Percentiles rank a stretch among this genome's conserved stretches.
Conservation (phyloP, 306 rosid genomes). For the Dryas drummondii region DNA sequence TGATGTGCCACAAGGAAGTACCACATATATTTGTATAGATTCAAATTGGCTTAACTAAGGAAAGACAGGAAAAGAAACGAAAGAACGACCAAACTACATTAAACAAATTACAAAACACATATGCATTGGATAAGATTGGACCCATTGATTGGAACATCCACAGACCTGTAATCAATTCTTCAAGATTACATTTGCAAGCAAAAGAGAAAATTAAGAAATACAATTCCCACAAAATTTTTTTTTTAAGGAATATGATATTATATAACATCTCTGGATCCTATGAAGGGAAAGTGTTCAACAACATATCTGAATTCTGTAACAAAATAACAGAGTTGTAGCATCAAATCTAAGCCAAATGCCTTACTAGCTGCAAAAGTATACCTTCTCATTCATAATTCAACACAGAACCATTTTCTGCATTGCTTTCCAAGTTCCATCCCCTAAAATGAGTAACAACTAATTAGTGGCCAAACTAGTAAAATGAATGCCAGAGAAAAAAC, state of each 20-base stretch:
- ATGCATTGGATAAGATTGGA: neutral
- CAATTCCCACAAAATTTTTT: neutral
- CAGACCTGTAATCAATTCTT: neutral
- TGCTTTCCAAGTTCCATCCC: constrained; percentile 72
- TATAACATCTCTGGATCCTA: neutral
- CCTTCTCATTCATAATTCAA: constrained; percentile 42
- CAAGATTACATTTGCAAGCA: neutral
- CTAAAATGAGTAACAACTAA: constrained; percentile 31
- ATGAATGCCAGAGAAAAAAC: constrained; percentile 15
- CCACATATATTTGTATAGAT: no score
- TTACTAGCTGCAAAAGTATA: constrained; percentile 17
- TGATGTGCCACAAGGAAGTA: no score
- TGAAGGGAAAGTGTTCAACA: neutral
- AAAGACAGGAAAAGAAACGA: neutral
- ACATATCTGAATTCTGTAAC: constrained; percentile 1
- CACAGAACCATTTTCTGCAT: constrained; percentile 46
- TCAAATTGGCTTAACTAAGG: neutral
- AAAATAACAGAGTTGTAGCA: constrained; percentile 6
- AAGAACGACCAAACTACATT: neutral
- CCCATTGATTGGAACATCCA: neutral
- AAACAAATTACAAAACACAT: neutral
- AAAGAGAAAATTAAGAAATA: neutral
- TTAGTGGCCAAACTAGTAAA: constrained; percentile 23
- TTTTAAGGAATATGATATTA: neutral
- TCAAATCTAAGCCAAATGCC: constrained; percentile 16